Evolutionary conservation across 2,329 filamentous ascomycete species (phyloP), one percentile per base, ranked within the genome.

Genomic region (Dactylellina leptospora): DNA sequence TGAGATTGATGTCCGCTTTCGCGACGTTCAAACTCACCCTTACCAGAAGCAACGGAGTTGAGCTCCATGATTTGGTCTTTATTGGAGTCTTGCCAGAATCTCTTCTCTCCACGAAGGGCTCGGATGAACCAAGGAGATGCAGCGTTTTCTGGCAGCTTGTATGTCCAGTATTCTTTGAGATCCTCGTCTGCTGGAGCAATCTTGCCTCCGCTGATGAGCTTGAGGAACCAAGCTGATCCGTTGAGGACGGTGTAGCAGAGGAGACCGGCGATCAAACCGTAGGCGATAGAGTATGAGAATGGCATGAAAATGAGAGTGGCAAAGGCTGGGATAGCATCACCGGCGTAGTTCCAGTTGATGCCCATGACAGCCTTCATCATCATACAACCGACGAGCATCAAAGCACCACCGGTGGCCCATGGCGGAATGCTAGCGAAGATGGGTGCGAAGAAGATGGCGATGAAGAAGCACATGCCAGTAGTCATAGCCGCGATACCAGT

Each of bases 351-450:
- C 92, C 92, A 96, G 83, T 96, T 96, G 82, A 96, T 93, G 74
- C 95, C 89, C 13, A 86, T 86, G 10, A 90, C 90, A 0, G 90
- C 85, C 73, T 87, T 85, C 63, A 89, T 87, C 92, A 96, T 96
- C 84, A 96, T 89, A 18, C 88, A 88, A n/a, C 92, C 92, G 60
- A 96, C 91, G 38, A 96, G 87, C 75, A 96, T 85, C 23, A 96
- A 84, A n/a, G 92, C 92, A 78, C 90, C 92, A 50, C 92, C 92
- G 0, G 92, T 96, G 1, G 92, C 92, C 90, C 91, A 96, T 0
- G 91, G 88, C 3, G 92, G 92, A 66, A 96, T 95, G 0, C 90
- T 93, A 8, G 92, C 91, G 78, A 96, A 96, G 64, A 96, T 93
- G 0, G 92, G 92, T 0, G 92, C 91, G 78, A 96, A 96, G 83